Base-by-base conservation (phyloP, 208 protist genomes). In the Trypanosoma brucei region DNA sequence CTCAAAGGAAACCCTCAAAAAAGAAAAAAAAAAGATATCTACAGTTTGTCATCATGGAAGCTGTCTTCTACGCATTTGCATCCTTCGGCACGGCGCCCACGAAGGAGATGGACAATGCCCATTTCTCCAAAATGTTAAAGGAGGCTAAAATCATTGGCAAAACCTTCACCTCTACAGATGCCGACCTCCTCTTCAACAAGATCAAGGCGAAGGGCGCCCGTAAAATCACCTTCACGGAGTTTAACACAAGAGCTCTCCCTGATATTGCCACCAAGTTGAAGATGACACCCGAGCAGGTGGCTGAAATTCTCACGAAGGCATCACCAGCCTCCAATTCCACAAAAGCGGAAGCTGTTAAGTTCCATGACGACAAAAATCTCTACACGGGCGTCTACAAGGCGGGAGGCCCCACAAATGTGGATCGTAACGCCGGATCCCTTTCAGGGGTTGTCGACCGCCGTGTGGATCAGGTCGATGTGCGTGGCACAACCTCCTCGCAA, bases 81-180 rank as follows among this genome's bases (percentile, higher is more conserved):
- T 92, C 84, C 72, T 96, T 96, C 63, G 91, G 90, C 65, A 67
- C 74, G 35, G 90, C 84, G 8, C 70, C 86, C 33, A 77, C 81
- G 3, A 91, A 91, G 71, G 87, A 96, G 35, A 96, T 96, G 87
- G 84, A 92, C 74, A 96, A 96, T 72, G 74, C 73, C 56, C 83
- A 92, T 76, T 96, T 93, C 73, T 81, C 84, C 69, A 96, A 96
- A 77, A 93, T 96, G 85, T 78, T 93, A 45, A 93, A 94, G 84
- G 91, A 96, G 66, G 72, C 62, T 61, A 93, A 93, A 70, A 88
- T 96, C 72, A 91, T 96, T 48, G 84, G 84, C 62, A 96, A 96
- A 73, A 52, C 36, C 55, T 96, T 96, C 68, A 96, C 87, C 36
- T 77, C 73, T 34, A 96, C 91, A 9, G 87, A 93, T 48, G 91